phyloP scores from a whole-genome alignment of 106 monocot genomes.

The Iris macrosiphon region DNA sequence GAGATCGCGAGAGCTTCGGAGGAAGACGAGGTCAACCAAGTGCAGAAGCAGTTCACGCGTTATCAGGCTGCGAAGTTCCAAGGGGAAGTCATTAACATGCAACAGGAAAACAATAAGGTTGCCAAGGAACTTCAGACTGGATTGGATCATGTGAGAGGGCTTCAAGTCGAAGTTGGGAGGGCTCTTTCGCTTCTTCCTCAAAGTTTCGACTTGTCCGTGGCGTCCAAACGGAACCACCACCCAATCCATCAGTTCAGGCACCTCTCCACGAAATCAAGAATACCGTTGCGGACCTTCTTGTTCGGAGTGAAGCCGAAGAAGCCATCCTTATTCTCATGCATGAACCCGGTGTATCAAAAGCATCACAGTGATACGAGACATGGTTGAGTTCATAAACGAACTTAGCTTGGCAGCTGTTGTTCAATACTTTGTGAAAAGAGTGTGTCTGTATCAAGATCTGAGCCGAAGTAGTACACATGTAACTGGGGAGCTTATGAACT shows the following conservation, averaged over 20 bases:
- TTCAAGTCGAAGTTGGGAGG: conserved; percentile 52
- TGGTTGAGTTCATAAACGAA: neutral
- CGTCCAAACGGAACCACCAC: conserved; percentile 11
- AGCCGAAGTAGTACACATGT: too few species aligned
- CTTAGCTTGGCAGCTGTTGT: too few species aligned
- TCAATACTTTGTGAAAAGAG: too few species aligned
- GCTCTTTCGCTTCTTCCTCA: conserved; percentile 38
- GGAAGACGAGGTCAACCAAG: conserved; percentile 5
- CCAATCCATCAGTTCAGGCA: conserved; percentile 39
- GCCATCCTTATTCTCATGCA: conserved; percentile 82
- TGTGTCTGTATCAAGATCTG: too few species aligned
- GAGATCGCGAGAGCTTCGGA: conserved; percentile 51
- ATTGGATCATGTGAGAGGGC: conserved; percentile 51
- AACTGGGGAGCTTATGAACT: too few species aligned
- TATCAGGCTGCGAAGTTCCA: conserved; percentile 41
- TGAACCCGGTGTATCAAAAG: conserved; percentile 76
- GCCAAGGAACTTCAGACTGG: conserved; percentile 70
- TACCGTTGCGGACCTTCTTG: conserved; percentile 79
- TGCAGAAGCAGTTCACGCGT: conserved; percentile 36
- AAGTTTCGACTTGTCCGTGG: conserved; percentile 29
- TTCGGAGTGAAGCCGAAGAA: conserved; percentile 81
- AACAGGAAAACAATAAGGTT: conserved; percentile 74
- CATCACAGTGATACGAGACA: conserved; percentile 46
- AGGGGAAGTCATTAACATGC: conserved; percentile 37
- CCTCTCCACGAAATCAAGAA: conserved; percentile 32